Conservation (phyloP, 805 yeast genomes). For the Lachancea quebecensis region DNA sequence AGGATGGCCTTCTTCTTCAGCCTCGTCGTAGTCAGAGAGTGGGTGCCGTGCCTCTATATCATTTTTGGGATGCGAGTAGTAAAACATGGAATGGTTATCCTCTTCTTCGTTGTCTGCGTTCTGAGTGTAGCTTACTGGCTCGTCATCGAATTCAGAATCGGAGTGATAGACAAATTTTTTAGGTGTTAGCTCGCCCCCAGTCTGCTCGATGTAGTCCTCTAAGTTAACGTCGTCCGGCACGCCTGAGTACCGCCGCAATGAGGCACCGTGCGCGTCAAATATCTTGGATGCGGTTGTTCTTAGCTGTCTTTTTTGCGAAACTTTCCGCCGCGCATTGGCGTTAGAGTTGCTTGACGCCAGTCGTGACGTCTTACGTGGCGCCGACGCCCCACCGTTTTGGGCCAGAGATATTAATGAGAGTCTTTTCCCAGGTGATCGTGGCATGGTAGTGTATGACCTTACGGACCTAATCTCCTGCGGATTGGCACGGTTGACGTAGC, state of each 20-base stretch:
- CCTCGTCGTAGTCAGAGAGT: slow-evolving; percentile 29
- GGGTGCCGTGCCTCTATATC: slow-evolving; percentile 28
- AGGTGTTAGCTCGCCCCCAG: slow-evolving; percentile 30
- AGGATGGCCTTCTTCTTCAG: slow-evolving; percentile 15
- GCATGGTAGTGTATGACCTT: slow-evolving; percentile 16
- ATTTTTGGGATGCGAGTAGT: slow-evolving; percentile 21
- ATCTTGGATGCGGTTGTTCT: slow-evolving; percentile 66
- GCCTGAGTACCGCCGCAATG: slow-evolving; percentile 66
- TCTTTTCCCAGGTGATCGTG: slow-evolving; percentile 25
- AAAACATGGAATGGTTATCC: slow-evolving; percentile 31
- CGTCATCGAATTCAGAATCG: slow-evolving; percentile 7
- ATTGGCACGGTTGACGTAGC: slow-evolving; percentile 12
- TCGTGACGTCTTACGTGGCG: slow-evolving; percentile 5
- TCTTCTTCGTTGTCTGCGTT: slow-evolving; percentile 14
- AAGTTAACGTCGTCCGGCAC: slow-evolving; percentile 52
- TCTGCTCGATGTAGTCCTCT: slow-evolving; percentile 39
- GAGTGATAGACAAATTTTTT: slow-evolving; percentile 5
- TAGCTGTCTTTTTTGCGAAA: slow-evolving; percentile 30
- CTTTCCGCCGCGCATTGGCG: slow-evolving; percentile 7
- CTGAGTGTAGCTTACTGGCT: slow-evolving; percentile 4
- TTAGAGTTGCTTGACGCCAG: slow-evolving; percentile 2
- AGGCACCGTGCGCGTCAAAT: slow-evolving; percentile 67
- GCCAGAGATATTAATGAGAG: slow-evolving; percentile 17
- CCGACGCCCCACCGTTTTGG: slow-evolving; percentile 5
- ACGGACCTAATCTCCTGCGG: slow-evolving; percentile 21